A percentile compares a stretch with the other conserved stretches of the same genome.
phyloP scores from a whole-genome alignment of 2,329 filamentous ascomycete genomes.

The Fusarium miscanthi region DNA sequence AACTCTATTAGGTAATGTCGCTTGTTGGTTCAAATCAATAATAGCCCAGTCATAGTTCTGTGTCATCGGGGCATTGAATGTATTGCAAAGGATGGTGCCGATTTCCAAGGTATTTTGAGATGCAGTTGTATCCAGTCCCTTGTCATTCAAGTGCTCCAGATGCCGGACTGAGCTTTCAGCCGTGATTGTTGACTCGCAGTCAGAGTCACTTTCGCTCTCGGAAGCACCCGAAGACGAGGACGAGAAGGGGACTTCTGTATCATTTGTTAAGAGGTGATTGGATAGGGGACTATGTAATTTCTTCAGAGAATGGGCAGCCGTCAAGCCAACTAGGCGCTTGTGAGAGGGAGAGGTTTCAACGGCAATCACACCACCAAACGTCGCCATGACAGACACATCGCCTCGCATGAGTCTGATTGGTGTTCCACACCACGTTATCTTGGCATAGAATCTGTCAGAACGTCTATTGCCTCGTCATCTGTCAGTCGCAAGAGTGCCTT shows the following conservation, averaged over 20 bases:
- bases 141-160: neutral
- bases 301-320: neutral
- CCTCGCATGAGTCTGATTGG: neutral
- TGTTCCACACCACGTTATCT: neutral
- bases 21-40: neutral
- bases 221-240: neutral
- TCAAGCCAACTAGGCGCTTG: neutral
- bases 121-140: no score
- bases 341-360: neutral
- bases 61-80: fast-evolving
- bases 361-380: neutral
- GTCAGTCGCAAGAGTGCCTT: neutral
- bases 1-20: neutral
- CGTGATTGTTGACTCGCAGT: neutral
- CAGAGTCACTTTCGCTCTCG: neutral
- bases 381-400: neutral
- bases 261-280: fast-evolving
- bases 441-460: fast-evolving
- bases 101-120: neutral
- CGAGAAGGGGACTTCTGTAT: neutral
- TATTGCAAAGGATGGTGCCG: neutral
- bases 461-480: fast-evolving
- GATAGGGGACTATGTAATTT: fast-evolving
- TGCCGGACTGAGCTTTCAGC: neutral
- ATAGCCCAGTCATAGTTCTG: neutral